Base-by-base conservation (phyloP, 2,329 filamentous ascomycete genomes). In the Exophiala dermatitidis region DNA sequence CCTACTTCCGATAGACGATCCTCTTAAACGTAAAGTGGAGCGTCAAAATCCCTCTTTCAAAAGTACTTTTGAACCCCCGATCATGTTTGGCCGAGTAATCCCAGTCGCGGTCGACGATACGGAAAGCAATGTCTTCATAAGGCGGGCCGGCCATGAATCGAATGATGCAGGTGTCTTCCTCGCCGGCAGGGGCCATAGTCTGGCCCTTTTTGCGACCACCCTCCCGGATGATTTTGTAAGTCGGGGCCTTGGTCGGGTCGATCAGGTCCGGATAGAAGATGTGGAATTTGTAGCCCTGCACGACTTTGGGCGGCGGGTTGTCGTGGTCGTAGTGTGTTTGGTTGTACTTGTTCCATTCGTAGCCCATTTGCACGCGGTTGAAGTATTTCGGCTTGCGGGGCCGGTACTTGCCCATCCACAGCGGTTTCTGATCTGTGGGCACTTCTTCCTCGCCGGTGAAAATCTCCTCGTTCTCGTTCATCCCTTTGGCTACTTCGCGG, bases 341-440 rank as follows among this genome's bases (percentile, higher is more conserved):
- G 67, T 98, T 98, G 78, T 98, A 98, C 72, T 98, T 98, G 77
- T 98, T 98, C 93, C 93, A 98, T 70, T 98, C 93, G 70, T 97
- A 98, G 49, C 93, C 93, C 88, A 96, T 96, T 70, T 95, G 90
- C 44, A 97, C 90, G 38, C 93, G 85, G 68, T 97, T 97, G 78
- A 98, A 98, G 72, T 96, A 97, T 56, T 86, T 83, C 8, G 93
- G 93, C 71, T 97, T 98, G 59, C 93, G 82, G 5, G 91, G 90
- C 37, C 86, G 82, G 69, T 95, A 86, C 70, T 91, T 90, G 66
- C 83, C 82, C 60, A 84, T 80, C 3, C 88, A 85, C 60, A 82
- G 82, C n/a, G 55, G 49, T 43, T 60, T 32, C 10, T 50, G 79
- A 74, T 3, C 74, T 72, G 6, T 79, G 80, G 32, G 78, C 74